phyloP scores from a whole-genome alignment of 2,329 filamentous ascomycete species.

The Atkinsonella texensis region DNA sequence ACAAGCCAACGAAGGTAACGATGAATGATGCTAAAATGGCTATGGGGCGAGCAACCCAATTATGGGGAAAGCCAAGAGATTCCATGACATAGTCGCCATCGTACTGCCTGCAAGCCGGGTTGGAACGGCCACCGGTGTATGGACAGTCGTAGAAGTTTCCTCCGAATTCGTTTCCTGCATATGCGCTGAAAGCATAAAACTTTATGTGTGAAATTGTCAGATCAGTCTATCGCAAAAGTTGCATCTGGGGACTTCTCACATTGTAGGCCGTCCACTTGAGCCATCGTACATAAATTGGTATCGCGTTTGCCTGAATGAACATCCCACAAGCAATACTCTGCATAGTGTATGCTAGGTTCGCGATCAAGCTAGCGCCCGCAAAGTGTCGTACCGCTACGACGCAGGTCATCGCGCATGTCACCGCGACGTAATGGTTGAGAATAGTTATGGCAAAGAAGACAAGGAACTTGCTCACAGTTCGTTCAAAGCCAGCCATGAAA shows the following conservation, averaged over 20 bases:
- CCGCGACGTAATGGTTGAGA: slow-evolving; percentile 60
- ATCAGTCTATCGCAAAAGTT: not conserved
- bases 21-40: slow-evolving; percentile 49
- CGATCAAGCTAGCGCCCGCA: slow-evolving; percentile 57
- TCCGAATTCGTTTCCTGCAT: slow-evolving; percentile 61
- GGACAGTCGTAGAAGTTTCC: slow-evolving; percentile 65
- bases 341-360: slow-evolving; percentile 59
- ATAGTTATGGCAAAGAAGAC: slow-evolving; percentile 58
- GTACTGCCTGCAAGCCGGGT: slow-evolving; percentile 57
- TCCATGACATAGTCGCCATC: slow-evolving; percentile 58
- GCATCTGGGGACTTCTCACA: slow-evolving; percentile 2
- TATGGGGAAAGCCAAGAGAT: slow-evolving; percentile 51
- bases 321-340: slow-evolving; percentile 67
- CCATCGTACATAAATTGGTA: slow-evolving; percentile 70
- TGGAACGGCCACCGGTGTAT: slow-evolving; percentile 42
- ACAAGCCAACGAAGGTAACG: slow-evolving; percentile 48
- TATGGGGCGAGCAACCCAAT: slow-evolving; percentile 59
- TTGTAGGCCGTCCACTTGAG: slow-evolving; percentile 45
- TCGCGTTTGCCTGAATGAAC: slow-evolving; percentile 61
- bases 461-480: slow-evolving; percentile 52
- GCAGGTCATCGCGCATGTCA: slow-evolving; percentile 58
- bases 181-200: slow-evolving; percentile 61
- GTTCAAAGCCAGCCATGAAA: slow-evolving; percentile 65
- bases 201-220: slow-evolving; percentile 17
- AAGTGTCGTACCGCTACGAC: slow-evolving; percentile 56